These are phyloP conservation scores for Dendrobium huoshanense DNA, from an alignment of 106 monocot species.

Conservation along the genomic window DNA sequence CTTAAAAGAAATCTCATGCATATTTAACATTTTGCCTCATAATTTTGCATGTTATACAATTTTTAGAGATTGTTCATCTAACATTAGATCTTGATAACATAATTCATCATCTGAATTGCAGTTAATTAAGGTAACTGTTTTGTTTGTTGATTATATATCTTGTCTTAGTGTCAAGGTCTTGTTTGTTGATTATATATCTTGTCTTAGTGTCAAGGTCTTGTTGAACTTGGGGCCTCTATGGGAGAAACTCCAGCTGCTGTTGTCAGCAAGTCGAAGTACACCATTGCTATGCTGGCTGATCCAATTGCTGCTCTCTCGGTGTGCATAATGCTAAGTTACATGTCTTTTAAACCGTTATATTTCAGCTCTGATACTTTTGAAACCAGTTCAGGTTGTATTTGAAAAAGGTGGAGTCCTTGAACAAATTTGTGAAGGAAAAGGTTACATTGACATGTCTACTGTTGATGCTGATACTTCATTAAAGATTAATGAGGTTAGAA, in stretches of 20 bases:
- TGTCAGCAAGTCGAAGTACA: constrained; percentile 78
- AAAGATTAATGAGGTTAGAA: constrained; percentile 73
- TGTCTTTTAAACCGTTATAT: neutral
- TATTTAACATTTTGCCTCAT: neutral
- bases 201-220: too few relatives aligned
- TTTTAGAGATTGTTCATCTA: neutral
- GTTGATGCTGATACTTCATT: constrained; percentile 94
- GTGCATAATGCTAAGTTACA: constrained; percentile 7
- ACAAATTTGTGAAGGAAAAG: constrained; percentile 74
- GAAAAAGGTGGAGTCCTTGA: constrained; percentile 91
- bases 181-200: too few relatives aligned
- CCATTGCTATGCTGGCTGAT: constrained; percentile 95
- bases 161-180: constrained; percentile 72
- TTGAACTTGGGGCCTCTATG: constrained; percentile 66
- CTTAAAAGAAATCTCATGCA: neutral
- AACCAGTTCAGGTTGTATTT: constrained; percentile 71
- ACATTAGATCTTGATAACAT: neutral
- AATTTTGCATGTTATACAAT: neutral
- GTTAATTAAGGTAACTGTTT: neutral
- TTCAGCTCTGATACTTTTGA: neutral
- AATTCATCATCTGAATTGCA: neutral
- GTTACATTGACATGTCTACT: constrained; percentile 98
- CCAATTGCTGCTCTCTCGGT: constrained; percentile 93
- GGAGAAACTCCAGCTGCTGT: constrained; percentile 87
- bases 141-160: neutral